phyloP scores from a whole-genome alignment of 163 green algal species.

The Scenedesmus sp. region DNA sequence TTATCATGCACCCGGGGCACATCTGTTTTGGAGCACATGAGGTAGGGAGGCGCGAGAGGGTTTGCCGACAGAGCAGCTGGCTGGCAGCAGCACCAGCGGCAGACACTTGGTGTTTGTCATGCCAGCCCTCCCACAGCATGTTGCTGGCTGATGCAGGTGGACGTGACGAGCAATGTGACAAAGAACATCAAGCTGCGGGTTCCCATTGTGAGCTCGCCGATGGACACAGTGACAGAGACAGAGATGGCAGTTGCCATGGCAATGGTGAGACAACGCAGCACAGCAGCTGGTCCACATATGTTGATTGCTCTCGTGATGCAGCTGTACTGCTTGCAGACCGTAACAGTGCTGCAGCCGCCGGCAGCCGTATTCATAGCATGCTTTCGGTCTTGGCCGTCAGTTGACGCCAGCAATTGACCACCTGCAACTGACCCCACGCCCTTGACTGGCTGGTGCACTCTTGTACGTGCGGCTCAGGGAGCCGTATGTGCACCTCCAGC shows the following conservation, averaged over 20 bases:
- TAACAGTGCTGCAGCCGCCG: not conserved
- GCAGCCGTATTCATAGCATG: not conserved
- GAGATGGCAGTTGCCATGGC: slow-evolving; percentile 98
- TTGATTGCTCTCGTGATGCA: not conserved
- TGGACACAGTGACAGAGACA: slow-evolving; percentile 98
- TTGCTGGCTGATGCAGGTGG: slow-evolving; percentile 75
- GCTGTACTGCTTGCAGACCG: not conserved
- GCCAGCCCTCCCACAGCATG: not conserved
- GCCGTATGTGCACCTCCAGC: not conserved
- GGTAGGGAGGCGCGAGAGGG: slow-evolving; percentile 60
- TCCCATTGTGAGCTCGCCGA: slow-evolving; percentile 94
- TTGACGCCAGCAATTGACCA: too few species aligned
- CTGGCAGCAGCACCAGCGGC: slow-evolving; percentile 7
- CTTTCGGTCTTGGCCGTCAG: not conserved
- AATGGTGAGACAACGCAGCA: slow-evolving; percentile 59
- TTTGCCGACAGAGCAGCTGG: not conserved
- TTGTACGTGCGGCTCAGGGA: too few species aligned
- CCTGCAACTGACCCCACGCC: too few species aligned
- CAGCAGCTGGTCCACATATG: not conserved
- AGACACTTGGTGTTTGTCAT: not conserved
- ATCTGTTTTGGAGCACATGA: slow-evolving; percentile 97
- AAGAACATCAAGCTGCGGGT: slow-evolving; percentile 90
- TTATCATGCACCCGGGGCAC: slow-evolving; percentile 98
- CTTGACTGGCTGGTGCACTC: too few species aligned
- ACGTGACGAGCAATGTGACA: slow-evolving; percentile 88